Evolutionary conservation across 2,329 filamentous ascomycete genomes (phyloP).

Genomic region (Phyllosticta ampelicida): DNA sequence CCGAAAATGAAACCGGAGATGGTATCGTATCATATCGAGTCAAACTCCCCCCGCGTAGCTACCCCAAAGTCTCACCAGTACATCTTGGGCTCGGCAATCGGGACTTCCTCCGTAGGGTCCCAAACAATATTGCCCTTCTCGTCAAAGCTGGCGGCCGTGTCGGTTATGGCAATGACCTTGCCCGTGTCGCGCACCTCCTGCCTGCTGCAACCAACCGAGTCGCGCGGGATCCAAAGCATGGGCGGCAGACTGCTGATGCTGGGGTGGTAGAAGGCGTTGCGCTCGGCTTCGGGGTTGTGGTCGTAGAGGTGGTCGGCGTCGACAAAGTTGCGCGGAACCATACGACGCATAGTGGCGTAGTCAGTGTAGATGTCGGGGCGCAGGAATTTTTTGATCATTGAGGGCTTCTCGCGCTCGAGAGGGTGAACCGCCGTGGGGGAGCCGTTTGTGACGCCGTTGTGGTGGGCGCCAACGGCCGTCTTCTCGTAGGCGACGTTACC

Average conservation of each 20-base stretch:
- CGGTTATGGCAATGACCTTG: slow-evolving; percentile 28
- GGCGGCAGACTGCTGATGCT: slow-evolving; percentile 33
- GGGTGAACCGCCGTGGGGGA: background rate
- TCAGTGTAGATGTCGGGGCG: slow-evolving; percentile 11
- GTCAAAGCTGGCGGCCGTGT: slow-evolving; percentile 36
- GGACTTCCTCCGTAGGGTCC: slow-evolving; percentile 7
- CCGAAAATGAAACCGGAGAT: background rate
- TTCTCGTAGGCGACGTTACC: background rate
- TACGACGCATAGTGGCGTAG: slow-evolving; percentile 13
- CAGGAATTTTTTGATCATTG: slow-evolving; percentile 8
- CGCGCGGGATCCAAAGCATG: slow-evolving; percentile 37
- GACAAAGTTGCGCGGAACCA: slow-evolving; percentile 14
- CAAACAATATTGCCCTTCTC: slow-evolving; percentile 33
- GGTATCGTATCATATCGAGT: background rate
- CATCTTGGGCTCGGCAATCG: slow-evolving; percentile 10
- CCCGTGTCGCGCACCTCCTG: slow-evolving; percentile 33
- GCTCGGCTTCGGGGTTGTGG: slow-evolving; percentile 19
- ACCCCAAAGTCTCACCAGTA: background rate
- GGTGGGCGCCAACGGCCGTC: background rate
- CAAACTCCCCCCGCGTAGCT: background rate
- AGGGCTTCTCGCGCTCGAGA: slow-evolving; percentile 3
- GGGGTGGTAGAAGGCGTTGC: slow-evolving; percentile 35
- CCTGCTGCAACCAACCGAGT: slow-evolving; percentile 33
- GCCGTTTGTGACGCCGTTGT: background rate
- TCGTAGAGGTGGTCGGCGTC: slow-evolving; percentile 11